Conservation (phyloP, 768 basidiomycete genomes). For the Russula abietina region DNA sequence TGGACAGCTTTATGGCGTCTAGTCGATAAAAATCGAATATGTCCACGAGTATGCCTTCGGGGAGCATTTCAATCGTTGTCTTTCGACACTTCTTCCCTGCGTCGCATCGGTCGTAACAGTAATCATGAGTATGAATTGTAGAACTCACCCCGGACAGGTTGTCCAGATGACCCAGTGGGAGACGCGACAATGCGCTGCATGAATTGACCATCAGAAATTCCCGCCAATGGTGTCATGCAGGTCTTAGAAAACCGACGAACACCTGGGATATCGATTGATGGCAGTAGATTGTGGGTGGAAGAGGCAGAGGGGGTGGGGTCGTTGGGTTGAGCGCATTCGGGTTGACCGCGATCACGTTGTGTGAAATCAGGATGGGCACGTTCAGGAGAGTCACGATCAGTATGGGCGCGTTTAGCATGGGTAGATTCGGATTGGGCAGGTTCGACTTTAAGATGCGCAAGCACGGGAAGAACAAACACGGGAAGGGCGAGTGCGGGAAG, state of each 20-base stretch:
- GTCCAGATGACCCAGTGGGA: neutral
- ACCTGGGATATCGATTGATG: neutral
- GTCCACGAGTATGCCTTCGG: neutral
- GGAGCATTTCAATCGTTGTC: neutral
- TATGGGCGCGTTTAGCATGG: no score
- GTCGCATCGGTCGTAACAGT: neutral
- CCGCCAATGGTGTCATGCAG: neutral
- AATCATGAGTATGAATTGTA: neutral
- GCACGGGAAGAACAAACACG: no score
- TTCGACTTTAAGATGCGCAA: no score
- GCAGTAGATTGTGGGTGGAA: neutral
- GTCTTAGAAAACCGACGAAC: neutral
- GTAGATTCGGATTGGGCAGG: no score
- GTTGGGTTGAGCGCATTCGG: no score
- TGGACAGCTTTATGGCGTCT: neutral
- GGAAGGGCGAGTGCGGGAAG: no score
- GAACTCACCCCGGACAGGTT: neutral
- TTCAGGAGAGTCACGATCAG: no score
- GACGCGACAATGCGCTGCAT: neutral
- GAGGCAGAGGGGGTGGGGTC: no score
- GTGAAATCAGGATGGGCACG: no score
- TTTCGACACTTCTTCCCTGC: neutral
- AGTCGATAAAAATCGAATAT: neutral
- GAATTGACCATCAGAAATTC: neutral
- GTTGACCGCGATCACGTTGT: no score